phyloP scores from a whole-genome alignment of 495 filamentous ascomycete genomes.

The Geopyxis carbonaria region DNA sequence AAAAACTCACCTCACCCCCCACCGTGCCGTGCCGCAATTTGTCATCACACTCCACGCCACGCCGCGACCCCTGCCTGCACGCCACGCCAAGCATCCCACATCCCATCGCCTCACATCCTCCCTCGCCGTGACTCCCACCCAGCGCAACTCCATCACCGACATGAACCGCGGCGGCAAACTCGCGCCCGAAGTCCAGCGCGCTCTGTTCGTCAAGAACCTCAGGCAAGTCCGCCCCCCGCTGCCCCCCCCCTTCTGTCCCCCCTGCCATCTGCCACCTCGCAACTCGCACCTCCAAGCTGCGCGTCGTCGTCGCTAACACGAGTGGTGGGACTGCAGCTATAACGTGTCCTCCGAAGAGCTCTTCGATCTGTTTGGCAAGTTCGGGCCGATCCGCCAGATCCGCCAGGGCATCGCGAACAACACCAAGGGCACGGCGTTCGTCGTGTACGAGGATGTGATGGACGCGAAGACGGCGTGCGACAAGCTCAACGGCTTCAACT shows the following conservation, averaged over 20 bases:
- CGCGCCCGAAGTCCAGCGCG: constrained; percentile 82
- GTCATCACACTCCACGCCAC: too few species aligned
- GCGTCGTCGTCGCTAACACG: constrained; percentile 8
- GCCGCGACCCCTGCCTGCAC: too few species aligned
- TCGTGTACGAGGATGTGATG: constrained; percentile 98
- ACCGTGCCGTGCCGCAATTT: too few species aligned
- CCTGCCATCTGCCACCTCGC: not conserved
- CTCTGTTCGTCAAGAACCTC: constrained; percentile 96
- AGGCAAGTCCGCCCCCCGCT: constrained; percentile 38
- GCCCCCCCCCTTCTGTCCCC: constrained; percentile 15
- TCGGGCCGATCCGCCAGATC: constrained; percentile 89
- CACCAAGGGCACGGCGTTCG: constrained; percentile 95
- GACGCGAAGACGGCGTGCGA: constrained; percentile 97
- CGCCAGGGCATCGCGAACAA: constrained; percentile 94
- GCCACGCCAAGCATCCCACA: too few species aligned
- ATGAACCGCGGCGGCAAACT: constrained; percentile 76
- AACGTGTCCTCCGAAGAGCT: constrained; percentile 88
- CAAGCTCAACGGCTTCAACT: constrained; percentile 99
- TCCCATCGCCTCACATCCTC: too few species aligned
- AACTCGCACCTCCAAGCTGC: not conserved
- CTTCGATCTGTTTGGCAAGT: constrained; percentile 89
- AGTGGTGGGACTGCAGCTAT: constrained; percentile 41
- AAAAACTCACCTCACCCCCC: too few species aligned
- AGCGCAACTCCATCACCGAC: too few species aligned
- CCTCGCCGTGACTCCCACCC: too few species aligned